phyloP scores from a whole-genome alignment of 306 rosid genomes.

The Cucurbita ficifolia region DNA sequence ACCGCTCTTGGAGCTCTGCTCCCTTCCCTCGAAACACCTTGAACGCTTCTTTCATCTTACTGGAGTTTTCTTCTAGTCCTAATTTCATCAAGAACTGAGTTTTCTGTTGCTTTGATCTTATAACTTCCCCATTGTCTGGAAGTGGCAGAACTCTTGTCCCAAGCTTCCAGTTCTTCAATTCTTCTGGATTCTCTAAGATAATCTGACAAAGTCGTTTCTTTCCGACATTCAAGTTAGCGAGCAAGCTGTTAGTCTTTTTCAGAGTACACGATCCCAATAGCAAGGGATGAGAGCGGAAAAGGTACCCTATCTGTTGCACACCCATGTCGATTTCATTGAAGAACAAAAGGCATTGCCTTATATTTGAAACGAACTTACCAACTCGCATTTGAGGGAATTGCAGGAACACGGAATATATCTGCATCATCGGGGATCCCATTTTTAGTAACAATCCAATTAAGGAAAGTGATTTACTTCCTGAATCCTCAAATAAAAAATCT shows the following conservation, averaged over 20 bases:
- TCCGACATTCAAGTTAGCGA: conserved; percentile 36
- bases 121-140: conserved; percentile 11
- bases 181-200: conserved; percentile 47
- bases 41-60: conserved; percentile 23
- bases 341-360: conserved; percentile 30
- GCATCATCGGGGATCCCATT: conserved; percentile 33
- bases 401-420: conserved; percentile 27
- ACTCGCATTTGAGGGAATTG: conserved; percentile 42
- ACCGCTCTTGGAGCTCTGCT: conserved; percentile 66
- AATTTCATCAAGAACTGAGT: conserved; percentile 42
- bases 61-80: conserved; percentile 41
- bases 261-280: conserved; percentile 40
- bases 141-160: conserved; percentile 37
- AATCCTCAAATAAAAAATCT: conserved; percentile 44
- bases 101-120: conserved; percentile 15
- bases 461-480: conserved; percentile 37
- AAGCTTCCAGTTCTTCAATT: conserved; percentile 39
- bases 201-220: conserved; percentile 36
- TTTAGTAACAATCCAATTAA: conserved; percentile 45
- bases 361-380: conserved; percentile 32
- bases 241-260: conserved; percentile 41
- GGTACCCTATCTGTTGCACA: conserved; percentile 31
- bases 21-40: conserved; percentile 60
- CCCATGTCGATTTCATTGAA: conserved; percentile 49
- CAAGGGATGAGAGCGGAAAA: conserved; percentile 32